A percentile compares a stretch with the other conserved stretches of the same genome.
phyloP scores from a whole-genome alignment of 108 stramenopile genomes.

The Cyclotella choctawhatcheeana region DNA sequence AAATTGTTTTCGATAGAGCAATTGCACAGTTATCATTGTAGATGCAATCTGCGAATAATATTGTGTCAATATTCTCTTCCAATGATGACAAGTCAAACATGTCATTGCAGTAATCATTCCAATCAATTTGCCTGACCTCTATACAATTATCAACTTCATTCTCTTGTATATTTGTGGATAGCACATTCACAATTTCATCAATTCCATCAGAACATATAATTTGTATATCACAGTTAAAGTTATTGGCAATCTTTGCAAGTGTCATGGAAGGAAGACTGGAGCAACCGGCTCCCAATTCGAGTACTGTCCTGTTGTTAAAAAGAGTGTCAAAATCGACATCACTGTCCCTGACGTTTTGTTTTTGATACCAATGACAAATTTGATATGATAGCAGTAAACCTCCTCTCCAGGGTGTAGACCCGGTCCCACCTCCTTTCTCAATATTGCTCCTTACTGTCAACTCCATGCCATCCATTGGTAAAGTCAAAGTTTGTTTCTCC shows the following conservation, averaged over 20 bases:
- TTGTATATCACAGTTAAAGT: background rate
- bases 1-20: slow-evolving; percentile 13
- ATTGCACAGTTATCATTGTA: slow-evolving; percentile 21
- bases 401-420: slow-evolving; percentile 11
- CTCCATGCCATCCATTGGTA: background rate
- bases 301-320: slow-evolving; percentile 3
- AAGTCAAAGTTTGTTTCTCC: slow-evolving; percentile 5
- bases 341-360: background rate
- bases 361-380: slow-evolving; percentile 12
- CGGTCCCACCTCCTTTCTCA: slow-evolving; percentile 7
- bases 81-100: background rate
- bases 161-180: slow-evolving; percentile 1
- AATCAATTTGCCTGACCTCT: background rate
- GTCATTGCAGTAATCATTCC: background rate
- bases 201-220: slow-evolving; percentile 9
- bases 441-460: background rate
- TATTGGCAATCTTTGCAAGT: slow-evolving; percentile 6
- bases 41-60: slow-evolving; percentile 15
- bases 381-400: background rate
- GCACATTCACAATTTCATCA: slow-evolving; percentile 18
- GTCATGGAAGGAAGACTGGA: slow-evolving; percentile 22
- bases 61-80: slow-evolving; percentile 4
- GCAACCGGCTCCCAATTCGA: slow-evolving; percentile 20
- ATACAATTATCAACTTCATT: slow-evolving; percentile 1
- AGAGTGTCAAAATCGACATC: background rate